Evolutionary conservation across 2,329 filamentous ascomycete genomes (phyloP).

Genomic region (Celoporthe dispersa): DNA sequence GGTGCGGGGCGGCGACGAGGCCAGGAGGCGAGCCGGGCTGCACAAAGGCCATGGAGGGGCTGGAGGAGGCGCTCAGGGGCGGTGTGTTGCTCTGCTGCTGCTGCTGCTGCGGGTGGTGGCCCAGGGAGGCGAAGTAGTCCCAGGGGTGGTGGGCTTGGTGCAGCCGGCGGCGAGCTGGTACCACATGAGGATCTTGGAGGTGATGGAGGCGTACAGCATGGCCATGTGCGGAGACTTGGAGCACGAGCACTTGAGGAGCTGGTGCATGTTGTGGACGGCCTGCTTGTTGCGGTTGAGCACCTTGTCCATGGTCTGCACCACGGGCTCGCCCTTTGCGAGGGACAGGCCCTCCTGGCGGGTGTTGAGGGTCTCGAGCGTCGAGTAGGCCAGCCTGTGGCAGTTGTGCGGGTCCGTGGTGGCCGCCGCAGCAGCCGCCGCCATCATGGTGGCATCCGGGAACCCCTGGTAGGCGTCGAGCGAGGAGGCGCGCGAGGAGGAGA

Average conservation of each 20-base stretch:
- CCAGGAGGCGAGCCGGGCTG: conserved; percentile 19
- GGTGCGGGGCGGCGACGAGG: neutral
- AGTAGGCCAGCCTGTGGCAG: conserved; percentile 27
- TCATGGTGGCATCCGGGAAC: conserved; percentile 15
- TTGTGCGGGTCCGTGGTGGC: conserved; percentile 8
- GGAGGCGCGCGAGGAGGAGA: conserved; percentile 18
- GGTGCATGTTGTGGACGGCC: conserved; percentile 29
- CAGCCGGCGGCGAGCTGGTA: conserved; percentile 29
- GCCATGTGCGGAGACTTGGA: conserved; percentile 27
- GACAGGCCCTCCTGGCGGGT: conserved; percentile 18
- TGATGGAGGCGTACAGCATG: conserved; percentile 30
- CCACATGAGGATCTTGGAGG: conserved; percentile 31
- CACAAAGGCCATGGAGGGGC: conserved; percentile 21
- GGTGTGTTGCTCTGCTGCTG: conserved; percentile 15
- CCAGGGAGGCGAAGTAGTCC: conserved; percentile 27
- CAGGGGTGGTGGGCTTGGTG: conserved; percentile 22
- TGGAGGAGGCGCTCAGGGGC: conserved; percentile 25
- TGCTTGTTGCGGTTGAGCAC: conserved; percentile 30
- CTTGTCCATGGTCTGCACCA: conserved; percentile 30
- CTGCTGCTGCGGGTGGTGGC: neutral
- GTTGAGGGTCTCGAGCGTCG: conserved; percentile 27
- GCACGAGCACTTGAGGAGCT: conserved; percentile 28
- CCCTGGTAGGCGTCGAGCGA: conserved; percentile 21
- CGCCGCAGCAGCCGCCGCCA: neutral
- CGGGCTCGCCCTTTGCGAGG: conserved; percentile 17